Percentiles rank a stretch among this genome's conserved stretches.
Evolutionary conservation across 179 eudicot species (phyloP).

Genomic region (Beta lomatogona): DNA sequence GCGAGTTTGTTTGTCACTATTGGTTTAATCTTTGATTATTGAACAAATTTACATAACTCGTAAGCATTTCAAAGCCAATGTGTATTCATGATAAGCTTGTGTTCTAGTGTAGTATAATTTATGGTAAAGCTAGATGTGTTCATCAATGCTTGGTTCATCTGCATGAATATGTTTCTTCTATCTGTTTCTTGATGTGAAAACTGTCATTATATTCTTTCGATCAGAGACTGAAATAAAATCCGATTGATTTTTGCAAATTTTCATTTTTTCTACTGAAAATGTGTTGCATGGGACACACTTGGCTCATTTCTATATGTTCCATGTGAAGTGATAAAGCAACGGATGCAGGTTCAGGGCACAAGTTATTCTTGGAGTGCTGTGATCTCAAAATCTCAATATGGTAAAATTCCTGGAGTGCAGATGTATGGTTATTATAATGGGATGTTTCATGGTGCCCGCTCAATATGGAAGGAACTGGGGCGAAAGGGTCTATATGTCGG

Average conservation of each 20-base stretch:
- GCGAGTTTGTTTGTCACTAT: neutral
- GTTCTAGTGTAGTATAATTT: no score
- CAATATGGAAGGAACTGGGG: conserved; percentile 92
- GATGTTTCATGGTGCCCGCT: conserved; percentile 87
- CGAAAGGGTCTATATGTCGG: conserved; percentile 83
- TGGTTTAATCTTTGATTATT: neutral
- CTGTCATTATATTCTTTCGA: neutral
- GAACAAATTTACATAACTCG: neutral
- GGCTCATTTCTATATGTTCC: conserved; percentile 93
- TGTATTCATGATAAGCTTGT: neutral
- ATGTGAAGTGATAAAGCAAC: conserved; percentile 95
- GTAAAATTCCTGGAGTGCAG: conserved; percentile 53
- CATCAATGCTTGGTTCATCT: neutral
- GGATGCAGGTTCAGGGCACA: conserved; percentile 96
- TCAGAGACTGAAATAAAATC: neutral
- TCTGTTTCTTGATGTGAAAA: neutral
- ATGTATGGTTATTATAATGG: conserved; percentile 83
- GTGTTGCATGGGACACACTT: conserved; percentile 76
- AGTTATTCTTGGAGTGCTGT: conserved; percentile 72
- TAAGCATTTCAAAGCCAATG: neutral
- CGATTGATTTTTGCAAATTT: neutral
- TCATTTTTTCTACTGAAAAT: conserved; percentile 1
- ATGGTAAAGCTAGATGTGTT: neutral
- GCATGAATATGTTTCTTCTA: neutral
- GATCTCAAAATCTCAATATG: conserved; percentile 44